These are phyloP conservation scores for Priceomyces fermenticarens DNA, from an alignment of 805 yeast genomes.

Conservation along the genomic window DNA sequence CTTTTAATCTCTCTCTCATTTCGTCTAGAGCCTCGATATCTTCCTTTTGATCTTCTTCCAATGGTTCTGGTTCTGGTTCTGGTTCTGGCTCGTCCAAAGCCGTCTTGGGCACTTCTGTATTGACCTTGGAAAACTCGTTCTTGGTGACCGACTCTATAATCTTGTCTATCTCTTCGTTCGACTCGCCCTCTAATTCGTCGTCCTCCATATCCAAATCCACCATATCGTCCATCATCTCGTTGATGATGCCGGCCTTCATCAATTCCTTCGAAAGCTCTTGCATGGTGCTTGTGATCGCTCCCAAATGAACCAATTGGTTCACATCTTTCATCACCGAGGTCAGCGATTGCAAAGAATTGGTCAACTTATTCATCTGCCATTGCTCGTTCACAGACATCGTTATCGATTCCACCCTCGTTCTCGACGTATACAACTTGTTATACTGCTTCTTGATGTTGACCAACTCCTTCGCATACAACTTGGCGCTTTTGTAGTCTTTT, in stretches of 20 bases:
- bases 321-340: constrained; percentile 87
- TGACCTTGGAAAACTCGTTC: constrained; percentile 36
- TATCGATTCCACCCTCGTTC: constrained; percentile 82
- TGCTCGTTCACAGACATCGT: constrained; percentile 90
- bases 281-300: constrained; percentile 79
- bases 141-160: constrained; percentile 44
- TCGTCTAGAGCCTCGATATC: constrained; percentile 74
- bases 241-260: constrained; percentile 80
- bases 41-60: constrained; percentile 46
- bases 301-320: constrained; percentile 70
- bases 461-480: constrained; percentile 78
- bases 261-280: constrained; percentile 83
- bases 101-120: constrained; percentile 29
- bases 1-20: constrained; percentile 86
- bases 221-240: constrained; percentile 93
- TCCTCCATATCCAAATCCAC: constrained; percentile 68
- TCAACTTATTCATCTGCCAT: constrained; percentile 78
- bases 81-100: constrained; percentile 16
- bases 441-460: constrained; percentile 71
- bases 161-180: constrained; percentile 63
- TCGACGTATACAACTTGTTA: constrained; percentile 69
- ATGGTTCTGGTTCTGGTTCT: constrained; percentile 10
- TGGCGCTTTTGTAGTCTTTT: constrained; percentile 72
- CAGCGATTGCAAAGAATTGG: constrained; percentile 74
- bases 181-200: constrained; percentile 63